Conservation (phyloP, 2,329 filamentous ascomycete genomes). For the Metarhizium brunneum region DNA sequence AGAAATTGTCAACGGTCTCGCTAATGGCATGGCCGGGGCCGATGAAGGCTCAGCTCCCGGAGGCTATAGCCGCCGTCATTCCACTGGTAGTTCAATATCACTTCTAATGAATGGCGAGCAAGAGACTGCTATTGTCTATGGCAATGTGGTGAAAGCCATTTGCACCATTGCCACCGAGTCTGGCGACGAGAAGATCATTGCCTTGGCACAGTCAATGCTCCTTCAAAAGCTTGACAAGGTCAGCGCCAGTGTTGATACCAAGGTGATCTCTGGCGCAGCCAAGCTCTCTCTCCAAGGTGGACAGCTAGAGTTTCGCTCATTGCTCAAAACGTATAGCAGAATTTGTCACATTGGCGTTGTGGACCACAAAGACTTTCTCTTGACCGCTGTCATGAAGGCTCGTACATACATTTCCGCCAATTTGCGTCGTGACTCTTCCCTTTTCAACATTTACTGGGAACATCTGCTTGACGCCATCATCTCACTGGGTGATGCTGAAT, state of each 20-base stretch:
- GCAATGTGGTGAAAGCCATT: slow-evolving; percentile 89
- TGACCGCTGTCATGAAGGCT: slow-evolving; percentile 69
- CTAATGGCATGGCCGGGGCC: slow-evolving; percentile 33
- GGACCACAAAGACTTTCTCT: slow-evolving; percentile 55
- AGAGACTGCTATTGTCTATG: slow-evolving; percentile 67
- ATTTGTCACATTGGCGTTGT: slow-evolving; percentile 65
- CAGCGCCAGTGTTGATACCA: slow-evolving; percentile 68
- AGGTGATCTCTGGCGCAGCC: slow-evolving; percentile 77
- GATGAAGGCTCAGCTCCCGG: slow-evolving; percentile 25
- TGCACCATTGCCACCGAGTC: slow-evolving; percentile 78
- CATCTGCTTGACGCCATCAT: slow-evolving; percentile 81
- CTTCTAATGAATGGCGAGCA: slow-evolving; percentile 67
- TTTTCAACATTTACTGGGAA: slow-evolving; percentile 76
- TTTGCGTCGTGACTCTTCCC: slow-evolving; percentile 57
- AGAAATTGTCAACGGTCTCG: slow-evolving; percentile 41
- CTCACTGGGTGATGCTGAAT: slow-evolving; percentile 78
- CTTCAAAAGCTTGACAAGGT: slow-evolving; percentile 91
- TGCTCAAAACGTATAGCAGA: slow-evolving; percentile 75
- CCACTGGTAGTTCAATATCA: slow-evolving; percentile 70
- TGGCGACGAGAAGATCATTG: slow-evolving; percentile 84
- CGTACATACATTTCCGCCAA: slow-evolving; percentile 68
- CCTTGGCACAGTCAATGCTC: slow-evolving; percentile 88
- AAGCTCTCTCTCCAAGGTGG: slow-evolving; percentile 68
- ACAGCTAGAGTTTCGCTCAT: slow-evolving; percentile 70
- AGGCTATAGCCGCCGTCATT: slow-evolving; percentile 45